These are phyloP conservation scores for Silene uniflora DNA, from an alignment of 148 eudicot species.

Conservation along the genomic window DNA sequence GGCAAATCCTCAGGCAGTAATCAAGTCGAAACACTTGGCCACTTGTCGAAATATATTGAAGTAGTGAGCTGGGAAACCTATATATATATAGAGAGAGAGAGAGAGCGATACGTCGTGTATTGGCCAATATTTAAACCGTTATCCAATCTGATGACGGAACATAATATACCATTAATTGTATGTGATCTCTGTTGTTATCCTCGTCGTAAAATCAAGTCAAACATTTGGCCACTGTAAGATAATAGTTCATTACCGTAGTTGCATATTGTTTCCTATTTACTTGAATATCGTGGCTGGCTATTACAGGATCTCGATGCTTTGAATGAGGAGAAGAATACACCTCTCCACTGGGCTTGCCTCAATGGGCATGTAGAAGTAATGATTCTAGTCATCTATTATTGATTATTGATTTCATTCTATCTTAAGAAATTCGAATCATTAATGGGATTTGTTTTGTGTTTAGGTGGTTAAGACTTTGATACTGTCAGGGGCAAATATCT, in stretches of 20 bases:
- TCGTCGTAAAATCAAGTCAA: too few relatives aligned
- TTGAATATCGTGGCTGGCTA: neutral
- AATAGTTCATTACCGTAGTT: neutral
- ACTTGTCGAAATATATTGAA: too few relatives aligned
- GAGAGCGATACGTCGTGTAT: too few relatives aligned
- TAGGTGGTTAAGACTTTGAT: slow-evolving; percentile 75
- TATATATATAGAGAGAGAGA: too few relatives aligned
- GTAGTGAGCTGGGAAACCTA: too few relatives aligned
- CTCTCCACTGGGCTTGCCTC: slow-evolving; percentile 96
- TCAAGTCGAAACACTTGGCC: too few relatives aligned
- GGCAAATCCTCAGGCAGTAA: too few relatives aligned
- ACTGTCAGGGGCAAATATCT: slow-evolving; percentile 59
- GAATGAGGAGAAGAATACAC: slow-evolving; percentile 72
- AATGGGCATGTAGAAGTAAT: slow-evolving; percentile 75
- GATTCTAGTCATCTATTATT: neutral
- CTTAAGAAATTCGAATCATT: neutral
- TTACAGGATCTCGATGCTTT: slow-evolving; percentile 66
- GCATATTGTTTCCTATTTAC: neutral
- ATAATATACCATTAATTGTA: too few relatives aligned
- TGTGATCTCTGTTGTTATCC: too few relatives aligned
- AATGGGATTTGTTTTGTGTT: neutral
- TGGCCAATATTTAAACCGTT: too few relatives aligned
- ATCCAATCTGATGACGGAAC: too few relatives aligned
- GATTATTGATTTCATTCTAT: neutral
- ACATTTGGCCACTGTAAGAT: neutral